These are phyloP conservation scores for Aspergillus phoenicis DNA, from an alignment of 2,329 filamentous ascomycete genomes.

Conservation along the genomic window DNA sequence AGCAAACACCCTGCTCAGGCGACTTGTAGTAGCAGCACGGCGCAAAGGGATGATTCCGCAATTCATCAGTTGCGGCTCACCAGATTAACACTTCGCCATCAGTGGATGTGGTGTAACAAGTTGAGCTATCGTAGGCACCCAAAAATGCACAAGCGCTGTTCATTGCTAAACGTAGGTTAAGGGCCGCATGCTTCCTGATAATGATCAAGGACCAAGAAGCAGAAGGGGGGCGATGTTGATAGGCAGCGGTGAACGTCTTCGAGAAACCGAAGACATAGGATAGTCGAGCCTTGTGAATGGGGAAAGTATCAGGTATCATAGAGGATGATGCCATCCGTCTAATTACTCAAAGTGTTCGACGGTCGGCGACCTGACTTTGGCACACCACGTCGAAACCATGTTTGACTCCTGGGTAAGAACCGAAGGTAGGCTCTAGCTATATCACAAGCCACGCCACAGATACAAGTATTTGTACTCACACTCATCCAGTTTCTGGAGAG, in stretches of 20 bases:
- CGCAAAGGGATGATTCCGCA: not conserved
- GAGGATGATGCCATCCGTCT: not conserved
- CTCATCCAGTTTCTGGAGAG: not conserved
- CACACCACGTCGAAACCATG: conserved; percentile 1
- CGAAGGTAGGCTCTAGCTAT: conserved; percentile 12
- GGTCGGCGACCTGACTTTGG: not conserved
- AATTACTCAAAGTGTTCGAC: conserved; percentile 1
- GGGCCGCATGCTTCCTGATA: not conserved
- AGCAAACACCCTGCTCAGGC: conserved; percentile 3
- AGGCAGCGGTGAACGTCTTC: not conserved
- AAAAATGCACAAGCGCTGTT: not conserved
- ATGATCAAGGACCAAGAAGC: not conserved
- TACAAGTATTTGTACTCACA: not conserved
- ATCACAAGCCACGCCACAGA: conserved; percentile 7
- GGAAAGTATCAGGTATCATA: not conserved
- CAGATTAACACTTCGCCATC: not conserved
- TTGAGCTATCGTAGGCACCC: not conserved
- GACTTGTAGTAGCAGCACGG: not conserved
- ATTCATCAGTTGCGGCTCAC: not conserved
- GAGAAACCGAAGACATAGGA: not conserved
- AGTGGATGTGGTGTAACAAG: not conserved
- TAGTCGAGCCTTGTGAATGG: not conserved
- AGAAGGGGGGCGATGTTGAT: not conserved
- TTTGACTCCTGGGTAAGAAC: not conserved
- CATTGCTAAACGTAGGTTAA: not conserved